Percentiles rank a stretch among this genome's conserved stretches.
These are phyloP conservation scores for Linnemannia zychae DNA, from an alignment of 192 early-diverging fungal genomes.

Conservation along the genomic window DNA sequence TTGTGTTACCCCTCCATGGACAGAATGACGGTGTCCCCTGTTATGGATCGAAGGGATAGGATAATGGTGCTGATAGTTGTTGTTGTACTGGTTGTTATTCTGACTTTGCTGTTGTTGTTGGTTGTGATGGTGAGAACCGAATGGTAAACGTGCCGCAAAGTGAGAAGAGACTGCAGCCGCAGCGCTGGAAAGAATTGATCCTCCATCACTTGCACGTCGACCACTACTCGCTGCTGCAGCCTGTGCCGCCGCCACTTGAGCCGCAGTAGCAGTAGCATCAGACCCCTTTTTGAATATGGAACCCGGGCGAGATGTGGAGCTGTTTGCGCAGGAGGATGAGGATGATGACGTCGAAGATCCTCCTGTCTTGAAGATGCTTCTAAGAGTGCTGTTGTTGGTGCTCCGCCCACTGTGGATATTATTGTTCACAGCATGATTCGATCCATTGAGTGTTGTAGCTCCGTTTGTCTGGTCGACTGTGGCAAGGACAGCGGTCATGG, in stretches of 20 bases:
- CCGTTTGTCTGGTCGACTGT: slow-evolving; percentile 15
- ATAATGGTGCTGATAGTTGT: not conserved
- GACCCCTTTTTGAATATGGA: not conserved
- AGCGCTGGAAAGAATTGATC: slow-evolving; percentile 47
- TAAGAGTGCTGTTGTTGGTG: slow-evolving; percentile 13
- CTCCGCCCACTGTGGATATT: not conserved
- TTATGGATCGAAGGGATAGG: not conserved
- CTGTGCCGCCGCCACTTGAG: not conserved
- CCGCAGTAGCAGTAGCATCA: not conserved
- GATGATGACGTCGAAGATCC: slow-evolving; percentile 23
- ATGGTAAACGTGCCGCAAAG: slow-evolving; percentile 18
- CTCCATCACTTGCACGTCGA: slow-evolving; percentile 46
- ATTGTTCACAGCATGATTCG: not conserved
- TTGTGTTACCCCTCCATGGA: slow-evolving; percentile 10
- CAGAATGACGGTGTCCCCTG: slow-evolving; percentile 26
- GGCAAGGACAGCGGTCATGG: slow-evolving; percentile 25
- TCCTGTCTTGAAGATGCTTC: not conserved
- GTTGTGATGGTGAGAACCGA: not conserved
- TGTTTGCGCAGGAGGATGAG: not conserved
- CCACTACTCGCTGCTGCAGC: not conserved
- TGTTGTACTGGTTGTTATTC: not conserved
- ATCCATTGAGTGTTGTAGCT: not conserved
- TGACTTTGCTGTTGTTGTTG: not conserved
- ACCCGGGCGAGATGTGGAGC: not conserved
- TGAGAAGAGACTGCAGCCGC: slow-evolving; percentile 34